Percentiles rank a stretch among this genome's conserved stretches.
These are phyloP conservation scores for Gypsophila paniculata DNA, from an alignment of 179 eudicot species.

Conservation along the genomic window DNA sequence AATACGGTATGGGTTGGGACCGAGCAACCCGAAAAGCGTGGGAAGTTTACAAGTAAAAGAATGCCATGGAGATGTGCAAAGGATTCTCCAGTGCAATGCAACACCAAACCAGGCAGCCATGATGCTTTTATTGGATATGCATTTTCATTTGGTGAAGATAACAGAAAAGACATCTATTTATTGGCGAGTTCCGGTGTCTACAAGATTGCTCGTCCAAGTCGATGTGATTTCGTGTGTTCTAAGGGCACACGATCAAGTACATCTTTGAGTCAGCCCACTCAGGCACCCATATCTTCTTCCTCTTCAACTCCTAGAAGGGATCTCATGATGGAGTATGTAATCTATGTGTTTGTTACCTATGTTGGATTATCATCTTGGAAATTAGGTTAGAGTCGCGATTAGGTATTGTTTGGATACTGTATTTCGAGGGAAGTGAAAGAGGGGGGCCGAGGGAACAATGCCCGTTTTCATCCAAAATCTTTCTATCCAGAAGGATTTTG, in stretches of 20 bases:
- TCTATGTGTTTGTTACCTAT: constrained; percentile 1
- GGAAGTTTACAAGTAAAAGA: constrained; percentile 19
- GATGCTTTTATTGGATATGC: constrained; percentile 21
- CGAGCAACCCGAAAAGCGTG: constrained; percentile 20
- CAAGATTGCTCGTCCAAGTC: constrained; percentile 20
- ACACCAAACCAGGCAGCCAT: constrained; percentile 11
- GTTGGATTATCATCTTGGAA: not conserved
- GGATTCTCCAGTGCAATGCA: constrained; percentile 24
- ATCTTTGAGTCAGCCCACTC: not conserved
- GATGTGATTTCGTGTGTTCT: constrained; percentile 17
- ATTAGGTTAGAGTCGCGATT: not conserved
- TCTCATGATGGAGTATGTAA: not conserved
- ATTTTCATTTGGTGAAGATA: constrained; percentile 31
- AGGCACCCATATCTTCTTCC: not conserved
- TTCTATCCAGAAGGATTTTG: too few relatives aligned
- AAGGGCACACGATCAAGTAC: constrained; percentile 5
- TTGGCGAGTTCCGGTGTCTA: constrained; percentile 25
- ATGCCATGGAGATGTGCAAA: constrained; percentile 21
- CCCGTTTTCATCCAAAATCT: too few relatives aligned
- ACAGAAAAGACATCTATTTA: constrained; percentile 21
- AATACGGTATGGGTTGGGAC: constrained; percentile 23
- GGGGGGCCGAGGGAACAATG: too few relatives aligned
- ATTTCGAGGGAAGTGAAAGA: too few relatives aligned
- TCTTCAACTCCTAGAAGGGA: not conserved
- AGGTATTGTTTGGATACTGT: not conserved